phyloP scores from a whole-genome alignment of 768 basidiomycete species.

The Fistulinella prunicolor region DNA sequence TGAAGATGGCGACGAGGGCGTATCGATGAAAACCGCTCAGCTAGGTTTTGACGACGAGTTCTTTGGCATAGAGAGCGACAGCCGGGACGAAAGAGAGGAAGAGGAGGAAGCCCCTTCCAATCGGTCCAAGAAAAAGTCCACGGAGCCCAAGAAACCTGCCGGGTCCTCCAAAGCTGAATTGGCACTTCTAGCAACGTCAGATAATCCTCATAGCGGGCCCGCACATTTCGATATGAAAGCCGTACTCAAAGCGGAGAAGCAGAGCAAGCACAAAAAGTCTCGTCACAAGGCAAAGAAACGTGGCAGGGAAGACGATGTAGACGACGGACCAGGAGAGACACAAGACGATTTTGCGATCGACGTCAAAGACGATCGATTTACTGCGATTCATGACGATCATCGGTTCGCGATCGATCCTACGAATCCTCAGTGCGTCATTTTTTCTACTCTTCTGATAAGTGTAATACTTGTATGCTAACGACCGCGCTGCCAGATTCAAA shows the following conservation, averaged over 20 bases:
- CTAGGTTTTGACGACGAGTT: conserved; percentile 63
- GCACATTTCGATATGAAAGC: conserved; percentile 90
- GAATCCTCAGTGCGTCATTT: conserved; percentile 78
- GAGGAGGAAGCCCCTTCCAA: conserved; percentile 15
- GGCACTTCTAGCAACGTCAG: conserved; percentile 56
- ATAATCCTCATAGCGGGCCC: conserved; percentile 51
- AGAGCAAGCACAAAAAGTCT: conserved; percentile 42
- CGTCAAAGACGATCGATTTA: conserved; percentile 86
- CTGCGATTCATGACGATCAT: conserved; percentile 82
- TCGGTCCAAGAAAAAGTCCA: conserved; percentile 23
- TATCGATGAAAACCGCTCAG: conserved; percentile 8
- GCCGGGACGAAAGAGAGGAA: conserved; percentile 28
- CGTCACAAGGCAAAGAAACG: conserved; percentile 25
- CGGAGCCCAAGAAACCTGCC: conserved; percentile 16
- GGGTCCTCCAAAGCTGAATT: conserved; percentile 52
- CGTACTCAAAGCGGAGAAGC: conserved; percentile 83
- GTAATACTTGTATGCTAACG: neutral
- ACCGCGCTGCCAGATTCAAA: conserved; percentile 61
- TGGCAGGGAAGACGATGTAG: conserved; percentile 29
- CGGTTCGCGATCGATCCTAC: conserved; percentile 94
- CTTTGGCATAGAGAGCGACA: conserved; percentile 50
- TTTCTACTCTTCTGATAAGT: neutral
- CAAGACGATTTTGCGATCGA: conserved; percentile 84
- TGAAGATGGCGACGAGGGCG: conserved; percentile 20
- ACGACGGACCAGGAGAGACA: conserved; percentile 56